Conservation (phyloP, 352 stramenopile genomes). For the Pythium coloratum region DNA sequence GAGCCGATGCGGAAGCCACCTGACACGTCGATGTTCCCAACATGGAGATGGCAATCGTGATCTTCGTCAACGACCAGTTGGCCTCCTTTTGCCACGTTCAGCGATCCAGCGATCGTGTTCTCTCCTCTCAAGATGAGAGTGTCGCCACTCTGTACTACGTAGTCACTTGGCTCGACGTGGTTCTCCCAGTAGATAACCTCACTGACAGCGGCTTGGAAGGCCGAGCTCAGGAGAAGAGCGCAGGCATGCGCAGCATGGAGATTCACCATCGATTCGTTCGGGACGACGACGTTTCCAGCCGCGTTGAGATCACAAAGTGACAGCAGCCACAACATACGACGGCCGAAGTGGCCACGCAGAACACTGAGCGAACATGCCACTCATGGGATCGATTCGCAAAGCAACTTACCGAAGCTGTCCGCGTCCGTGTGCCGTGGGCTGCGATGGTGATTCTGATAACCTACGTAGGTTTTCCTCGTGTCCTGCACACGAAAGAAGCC, state of each 20-base stretch:
- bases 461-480: constrained; percentile 1
- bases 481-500: background rate
- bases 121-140: constrained; percentile 31
- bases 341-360: constrained; percentile 6
- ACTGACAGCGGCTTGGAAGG: background rate
- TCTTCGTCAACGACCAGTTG: constrained; percentile 25
- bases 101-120: constrained; percentile 31
- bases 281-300: background rate
- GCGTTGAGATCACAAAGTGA: background rate
- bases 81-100: constrained; percentile 24
- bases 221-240: background rate
- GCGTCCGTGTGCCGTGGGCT: background rate
- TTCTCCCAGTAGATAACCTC: constrained; percentile 31
- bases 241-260: background rate
- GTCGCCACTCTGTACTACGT: constrained; percentile 23
- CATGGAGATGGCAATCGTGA: constrained; percentile 23
- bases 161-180: constrained; percentile 28
- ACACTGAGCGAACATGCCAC: background rate
- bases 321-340: background rate
- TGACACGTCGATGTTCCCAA: constrained; percentile 35
- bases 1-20: constrained; percentile 37
- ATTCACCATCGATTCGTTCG: background rate
- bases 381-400: background rate
- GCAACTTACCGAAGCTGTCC: background rate
- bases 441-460: constrained; percentile 9